phyloP scores from a whole-genome alignment of 768 basidiomycete genomes.

The Psilocybe azurescens region DNA sequence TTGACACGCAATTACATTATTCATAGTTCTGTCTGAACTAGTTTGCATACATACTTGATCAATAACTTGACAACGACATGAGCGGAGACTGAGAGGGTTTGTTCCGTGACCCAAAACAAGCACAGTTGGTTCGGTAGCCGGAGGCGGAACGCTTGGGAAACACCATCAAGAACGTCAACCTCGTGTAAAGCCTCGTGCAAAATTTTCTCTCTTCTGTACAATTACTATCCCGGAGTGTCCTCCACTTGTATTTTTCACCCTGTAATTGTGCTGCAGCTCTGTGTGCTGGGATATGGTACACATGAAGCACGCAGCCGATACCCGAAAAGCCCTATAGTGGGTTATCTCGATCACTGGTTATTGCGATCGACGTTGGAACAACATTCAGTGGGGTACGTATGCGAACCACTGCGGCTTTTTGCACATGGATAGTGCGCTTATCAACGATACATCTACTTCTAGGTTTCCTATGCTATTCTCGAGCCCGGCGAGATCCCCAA shows the following conservation, averaged over 20 bases:
- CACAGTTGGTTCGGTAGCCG: not conserved
- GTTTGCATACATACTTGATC: no score
- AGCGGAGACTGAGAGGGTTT: not conserved
- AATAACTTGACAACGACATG: not conserved
- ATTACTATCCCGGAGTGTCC: constrained; percentile 16
- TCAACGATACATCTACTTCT: constrained; percentile 8
- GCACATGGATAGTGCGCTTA: constrained; percentile 11
- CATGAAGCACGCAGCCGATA: constrained; percentile 63
- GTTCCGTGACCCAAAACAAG: not conserved
- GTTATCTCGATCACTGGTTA: constrained; percentile 64
- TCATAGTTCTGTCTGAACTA: no score
- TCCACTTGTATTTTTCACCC: constrained; percentile 19
- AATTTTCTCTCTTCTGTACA: constrained; percentile 27
- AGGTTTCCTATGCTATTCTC: constrained; percentile 81
- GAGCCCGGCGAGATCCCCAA: constrained; percentile 84
- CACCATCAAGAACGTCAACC: constrained; percentile 20
- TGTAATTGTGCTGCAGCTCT: constrained; percentile 7
- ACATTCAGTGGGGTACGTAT: constrained; percentile 75
- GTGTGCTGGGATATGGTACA: constrained; percentile 25
- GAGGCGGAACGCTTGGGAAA: constrained; percentile 14
- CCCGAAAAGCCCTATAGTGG: constrained; percentile 77
- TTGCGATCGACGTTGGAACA: constrained; percentile 84
- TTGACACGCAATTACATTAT: no score
- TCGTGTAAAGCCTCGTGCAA: constrained; percentile 28
- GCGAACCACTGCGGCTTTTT: constrained; percentile 1